Conservation (phyloP, 2,329 filamentous ascomycete species). For the Hypoxylon sp. region DNA sequence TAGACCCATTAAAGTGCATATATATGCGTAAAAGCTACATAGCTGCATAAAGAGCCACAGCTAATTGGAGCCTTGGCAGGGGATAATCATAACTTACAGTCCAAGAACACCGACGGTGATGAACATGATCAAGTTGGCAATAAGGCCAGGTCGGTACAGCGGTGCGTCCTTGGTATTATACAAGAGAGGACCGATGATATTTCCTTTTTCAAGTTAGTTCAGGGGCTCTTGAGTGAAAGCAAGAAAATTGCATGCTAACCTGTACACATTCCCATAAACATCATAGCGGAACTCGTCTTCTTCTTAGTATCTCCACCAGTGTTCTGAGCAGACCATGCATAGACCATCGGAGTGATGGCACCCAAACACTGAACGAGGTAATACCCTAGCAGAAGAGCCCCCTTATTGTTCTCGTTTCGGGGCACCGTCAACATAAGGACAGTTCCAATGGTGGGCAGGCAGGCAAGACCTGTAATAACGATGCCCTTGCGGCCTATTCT, state of each 20-base stretch:
- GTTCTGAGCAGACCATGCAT: constrained; percentile 71
- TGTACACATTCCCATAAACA: constrained; percentile 73
- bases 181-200: constrained; percentile 75
- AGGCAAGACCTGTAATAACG: constrained; percentile 58
- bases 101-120: constrained; percentile 67
- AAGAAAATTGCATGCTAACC: constrained; percentile 21
- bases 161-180: constrained; percentile 73
- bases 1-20: neutral
- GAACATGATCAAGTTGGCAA: constrained; percentile 73
- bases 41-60: neutral
- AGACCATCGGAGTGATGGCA: constrained; percentile 69
- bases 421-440: constrained; percentile 66
- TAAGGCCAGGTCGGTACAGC: constrained; percentile 69
- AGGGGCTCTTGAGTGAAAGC: neutral
- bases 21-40: neutral
- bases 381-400: constrained; percentile 65
- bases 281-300: constrained; percentile 72
- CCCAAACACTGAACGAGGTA: constrained; percentile 60
- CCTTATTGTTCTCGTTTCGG: constrained; percentile 59
- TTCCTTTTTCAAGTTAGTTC: constrained; percentile 59
- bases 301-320: constrained; percentile 77
- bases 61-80: too few relatives aligned
- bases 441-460: constrained; percentile 59
- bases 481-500: constrained; percentile 61
- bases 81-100: constrained; percentile 44